Percentiles rank a stretch among this genome's conserved stretches.
Evolutionary conservation across 192 early-diverging fungal species (phyloP).

Genomic region (Coemansia sp.): DNA sequence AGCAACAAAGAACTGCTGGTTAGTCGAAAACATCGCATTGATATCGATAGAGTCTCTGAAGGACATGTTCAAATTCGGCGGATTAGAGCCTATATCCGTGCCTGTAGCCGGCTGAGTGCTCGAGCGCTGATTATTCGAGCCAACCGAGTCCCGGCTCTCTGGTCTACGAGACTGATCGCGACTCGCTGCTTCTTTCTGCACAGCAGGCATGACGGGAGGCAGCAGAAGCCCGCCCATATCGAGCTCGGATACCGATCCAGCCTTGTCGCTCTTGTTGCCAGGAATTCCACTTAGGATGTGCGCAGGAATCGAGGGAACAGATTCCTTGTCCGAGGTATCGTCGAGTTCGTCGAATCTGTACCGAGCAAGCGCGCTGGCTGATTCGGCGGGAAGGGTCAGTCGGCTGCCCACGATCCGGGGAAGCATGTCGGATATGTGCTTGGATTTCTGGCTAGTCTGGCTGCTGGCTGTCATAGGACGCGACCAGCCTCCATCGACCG

Average conservation of each 20-base stretch:
- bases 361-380: slow-evolving; percentile 30
- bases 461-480: slow-evolving; percentile 37
- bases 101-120: background rate
- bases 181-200: background rate
- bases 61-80: slow-evolving; percentile 4
- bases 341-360: slow-evolving; percentile 47
- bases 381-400: slow-evolving; percentile 36
- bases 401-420: slow-evolving; percentile 45
- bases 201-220: slow-evolving; percentile 21
- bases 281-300: background rate
- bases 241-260: background rate
- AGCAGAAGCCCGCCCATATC: background rate
- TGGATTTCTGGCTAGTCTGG: slow-evolving; percentile 22
- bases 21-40: slow-evolving; percentile 28
- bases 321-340: slow-evolving; percentile 8
- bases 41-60: slow-evolving; percentile 45
- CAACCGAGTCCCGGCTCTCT: background rate
- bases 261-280: background rate
- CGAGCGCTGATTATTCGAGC: background rate
- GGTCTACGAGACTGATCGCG: slow-evolving; percentile 1
- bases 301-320: background rate
- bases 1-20: slow-evolving; percentile 33
- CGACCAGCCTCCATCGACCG: slow-evolving; percentile 22
- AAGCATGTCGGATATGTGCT: slow-evolving; percentile 43
- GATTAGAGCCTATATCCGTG: background rate